Conservation (phyloP, 805 yeast species). For the Cyberlindnera japonica region DNA sequence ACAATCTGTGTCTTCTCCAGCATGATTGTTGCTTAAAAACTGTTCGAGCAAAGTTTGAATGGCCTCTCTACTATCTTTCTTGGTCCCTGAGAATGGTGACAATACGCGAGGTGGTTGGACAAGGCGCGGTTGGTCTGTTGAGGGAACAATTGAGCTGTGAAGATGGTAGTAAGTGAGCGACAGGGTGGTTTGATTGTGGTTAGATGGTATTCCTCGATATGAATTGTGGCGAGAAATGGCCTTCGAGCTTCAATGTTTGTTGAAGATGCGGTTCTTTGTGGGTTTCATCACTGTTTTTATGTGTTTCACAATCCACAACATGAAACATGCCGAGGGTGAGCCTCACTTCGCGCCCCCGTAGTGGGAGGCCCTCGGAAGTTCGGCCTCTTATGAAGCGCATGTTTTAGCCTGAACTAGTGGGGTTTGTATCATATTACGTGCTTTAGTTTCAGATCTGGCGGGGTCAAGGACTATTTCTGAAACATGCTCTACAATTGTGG, state of each 20-base stretch:
- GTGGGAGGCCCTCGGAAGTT: constrained; percentile 1
- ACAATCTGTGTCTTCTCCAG: constrained; percentile 6
- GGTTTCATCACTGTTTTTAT: constrained; percentile 11
- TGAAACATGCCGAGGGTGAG: constrained; percentile 20
- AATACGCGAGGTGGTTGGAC: not conserved
- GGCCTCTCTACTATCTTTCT: not conserved
- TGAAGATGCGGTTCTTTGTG: not conserved
- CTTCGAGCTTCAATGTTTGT: not conserved
- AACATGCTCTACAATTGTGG: not conserved
- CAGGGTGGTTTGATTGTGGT: not conserved
- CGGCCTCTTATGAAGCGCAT: not conserved
- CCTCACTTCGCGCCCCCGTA: constrained; percentile 1
- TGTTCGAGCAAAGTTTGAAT: too few species aligned
- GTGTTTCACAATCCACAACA: constrained; percentile 14
- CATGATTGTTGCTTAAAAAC: not conserved
- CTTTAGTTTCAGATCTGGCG: not conserved
- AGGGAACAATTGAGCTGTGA: not conserved
- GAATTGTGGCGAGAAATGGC: too few species aligned
- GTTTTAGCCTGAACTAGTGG: not conserved
- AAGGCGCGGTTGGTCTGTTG: not conserved
- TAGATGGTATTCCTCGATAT: too few species aligned
- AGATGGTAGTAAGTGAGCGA: not conserved
- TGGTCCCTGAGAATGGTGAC: not conserved
- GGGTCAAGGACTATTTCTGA: not conserved
- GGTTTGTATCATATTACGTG: not conserved